These are phyloP conservation scores for Lipomyces kockii DNA, from an alignment of 805 yeast genomes.

Conservation along the genomic window DNA sequence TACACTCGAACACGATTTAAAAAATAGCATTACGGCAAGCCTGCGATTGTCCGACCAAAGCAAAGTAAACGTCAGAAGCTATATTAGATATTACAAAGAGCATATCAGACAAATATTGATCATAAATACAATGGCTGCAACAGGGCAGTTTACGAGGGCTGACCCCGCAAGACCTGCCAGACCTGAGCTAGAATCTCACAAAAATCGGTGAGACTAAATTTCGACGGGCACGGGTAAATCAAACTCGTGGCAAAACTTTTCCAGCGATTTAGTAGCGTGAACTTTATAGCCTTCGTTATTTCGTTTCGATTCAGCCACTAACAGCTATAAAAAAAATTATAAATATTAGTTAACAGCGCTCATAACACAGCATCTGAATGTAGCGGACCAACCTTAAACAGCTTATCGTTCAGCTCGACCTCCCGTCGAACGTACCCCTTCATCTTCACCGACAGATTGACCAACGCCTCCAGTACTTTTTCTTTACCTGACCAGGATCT, in stretches of 20 bases:
- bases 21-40: too few relatives aligned
- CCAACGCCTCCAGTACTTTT: slow-evolving; percentile 68
- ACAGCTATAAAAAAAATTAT: slow-evolving; percentile 45
- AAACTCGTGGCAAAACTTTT: slow-evolving; percentile 47
- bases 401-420: slow-evolving; percentile 44
- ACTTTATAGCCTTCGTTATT: slow-evolving; percentile 67
- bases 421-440: slow-evolving; percentile 45
- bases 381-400: slow-evolving; percentile 24
- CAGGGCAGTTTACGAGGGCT: too few relatives aligned
- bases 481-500: slow-evolving; percentile 92
- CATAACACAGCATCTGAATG: background rate
- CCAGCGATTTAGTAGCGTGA: slow-evolving; percentile 58
- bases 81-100: background rate
- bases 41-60: background rate
- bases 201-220: background rate
- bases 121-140: background rate
- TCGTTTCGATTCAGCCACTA: slow-evolving; percentile 66
- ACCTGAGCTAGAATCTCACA: too few relatives aligned
- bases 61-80: background rate
- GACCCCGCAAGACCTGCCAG: too few relatives aligned
- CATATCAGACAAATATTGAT: background rate
- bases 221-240: slow-evolving; percentile 20
- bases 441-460: slow-evolving; percentile 58
- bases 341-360: background rate
- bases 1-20: too few relatives aligned